Evolutionary conservation across 768 basidiomycete species (phyloP).

Genomic region (Boletus patriciae): DNA sequence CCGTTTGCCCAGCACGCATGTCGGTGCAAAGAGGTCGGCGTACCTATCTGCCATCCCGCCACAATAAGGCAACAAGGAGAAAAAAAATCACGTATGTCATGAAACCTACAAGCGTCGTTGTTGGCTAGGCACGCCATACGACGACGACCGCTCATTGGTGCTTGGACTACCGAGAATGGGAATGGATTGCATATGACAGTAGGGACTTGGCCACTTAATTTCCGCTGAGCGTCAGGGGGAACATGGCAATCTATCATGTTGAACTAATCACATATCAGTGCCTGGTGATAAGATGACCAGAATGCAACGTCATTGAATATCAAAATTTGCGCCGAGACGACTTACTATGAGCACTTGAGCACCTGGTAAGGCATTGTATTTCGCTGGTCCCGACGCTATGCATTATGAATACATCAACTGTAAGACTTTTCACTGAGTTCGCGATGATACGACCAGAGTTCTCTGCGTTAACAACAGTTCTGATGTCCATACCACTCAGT

Average conservation of each 20-base stretch:
- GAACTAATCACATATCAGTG: background rate
- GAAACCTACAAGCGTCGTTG: background rate
- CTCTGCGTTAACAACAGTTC: background rate
- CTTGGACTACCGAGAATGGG: background rate
- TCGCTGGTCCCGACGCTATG: too few relatives aligned
- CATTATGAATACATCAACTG: too few relatives aligned
- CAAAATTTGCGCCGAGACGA: too few relatives aligned
- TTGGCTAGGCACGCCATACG: background rate
- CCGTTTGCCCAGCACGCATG: background rate
- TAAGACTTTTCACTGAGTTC: slow-evolving; percentile 4
- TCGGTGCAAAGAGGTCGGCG: background rate
- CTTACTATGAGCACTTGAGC: too few relatives aligned
- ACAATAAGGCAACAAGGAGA: background rate
- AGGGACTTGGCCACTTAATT: background rate
- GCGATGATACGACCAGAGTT: slow-evolving; percentile 6
- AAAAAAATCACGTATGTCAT: background rate
- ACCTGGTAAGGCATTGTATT: too few relatives aligned
- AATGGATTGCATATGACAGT: too few relatives aligned
- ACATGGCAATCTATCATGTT: background rate
- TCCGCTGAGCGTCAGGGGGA: background rate
- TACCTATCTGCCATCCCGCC: background rate
- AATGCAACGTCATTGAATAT: background rate
- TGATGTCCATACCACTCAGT: slow-evolving; percentile 5
- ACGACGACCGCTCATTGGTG: background rate
- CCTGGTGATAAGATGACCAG: background rate